Percentiles rank a stretch among this genome's conserved stretches.
Conservation (phyloP, 2,329 filamentous ascomycete genomes). For the Trichophyton benhamiae region DNA sequence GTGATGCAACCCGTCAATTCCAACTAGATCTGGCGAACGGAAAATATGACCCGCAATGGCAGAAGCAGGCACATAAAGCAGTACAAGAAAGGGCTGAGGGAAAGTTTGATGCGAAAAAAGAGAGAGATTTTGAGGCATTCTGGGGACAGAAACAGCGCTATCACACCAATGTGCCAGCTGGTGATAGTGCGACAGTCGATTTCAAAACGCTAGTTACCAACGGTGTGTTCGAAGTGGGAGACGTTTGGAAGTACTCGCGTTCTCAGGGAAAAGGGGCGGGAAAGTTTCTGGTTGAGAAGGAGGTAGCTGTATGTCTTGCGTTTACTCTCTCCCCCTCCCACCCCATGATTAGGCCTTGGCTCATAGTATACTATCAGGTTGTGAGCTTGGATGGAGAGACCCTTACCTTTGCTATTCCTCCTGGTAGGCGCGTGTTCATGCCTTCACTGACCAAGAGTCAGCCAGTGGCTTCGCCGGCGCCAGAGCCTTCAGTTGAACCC, state of each 20-base stretch:
- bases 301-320: constrained; percentile 25
- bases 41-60: constrained; percentile 46
- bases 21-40: constrained; percentile 45
- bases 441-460: not conserved
- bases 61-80: constrained; percentile 42
- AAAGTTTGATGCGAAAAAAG: constrained; percentile 46
- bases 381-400: constrained; percentile 21
- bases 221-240: constrained; percentile 27
- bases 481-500: not conserved
- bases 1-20: constrained; percentile 43
- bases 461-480: not conserved
- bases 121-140: constrained; percentile 42
- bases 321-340: not conserved
- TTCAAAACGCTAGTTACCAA: constrained; percentile 26
- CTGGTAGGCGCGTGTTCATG: constrained; percentile 27
- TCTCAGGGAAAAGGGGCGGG: constrained; percentile 13
- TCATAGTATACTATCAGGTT: constrained; percentile 17
- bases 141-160: constrained; percentile 45
- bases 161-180: constrained; percentile 23
- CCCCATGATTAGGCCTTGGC: not conserved
- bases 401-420: constrained; percentile 30
- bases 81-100: constrained; percentile 41
- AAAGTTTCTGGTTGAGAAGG: constrained; percentile 31
- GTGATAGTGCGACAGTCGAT: constrained; percentile 32
- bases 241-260: constrained; percentile 31